phyloP scores from a whole-genome alignment of 164 flowering plant species.

The grape (Vitis vinifera) region ASM3070453v1 NC_081808.1:18909001-18909500 shows the following conservation, averaged over 20 bases:
- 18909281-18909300: not conserved
- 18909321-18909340: not conserved
- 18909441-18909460: not conserved
- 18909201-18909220: not conserved
- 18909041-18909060: not conserved
- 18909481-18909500: too few species aligned
- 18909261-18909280: conserved; percentile 3
- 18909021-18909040: not conserved
- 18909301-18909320: conserved; percentile 4
- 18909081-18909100: not conserved
- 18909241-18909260: not conserved
- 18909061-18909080: too few species aligned
- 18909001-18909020: too few species aligned
- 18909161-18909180: conserved; percentile 25
- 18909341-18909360: not conserved
- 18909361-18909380: not conserved
- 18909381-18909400: conserved; percentile 7
- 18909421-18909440: conserved; percentile 5
- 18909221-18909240: conserved; percentile 1
- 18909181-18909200: conserved; percentile 11
- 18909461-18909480: not conserved
- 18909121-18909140: not conserved
- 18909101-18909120: not conserved
- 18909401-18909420: conserved; percentile 12
- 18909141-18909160: conserved; percentile 21